phyloP scores from a whole-genome alignment of 1,284 basidiomycete genomes.

The Xerocomus nothofagi region DNA sequence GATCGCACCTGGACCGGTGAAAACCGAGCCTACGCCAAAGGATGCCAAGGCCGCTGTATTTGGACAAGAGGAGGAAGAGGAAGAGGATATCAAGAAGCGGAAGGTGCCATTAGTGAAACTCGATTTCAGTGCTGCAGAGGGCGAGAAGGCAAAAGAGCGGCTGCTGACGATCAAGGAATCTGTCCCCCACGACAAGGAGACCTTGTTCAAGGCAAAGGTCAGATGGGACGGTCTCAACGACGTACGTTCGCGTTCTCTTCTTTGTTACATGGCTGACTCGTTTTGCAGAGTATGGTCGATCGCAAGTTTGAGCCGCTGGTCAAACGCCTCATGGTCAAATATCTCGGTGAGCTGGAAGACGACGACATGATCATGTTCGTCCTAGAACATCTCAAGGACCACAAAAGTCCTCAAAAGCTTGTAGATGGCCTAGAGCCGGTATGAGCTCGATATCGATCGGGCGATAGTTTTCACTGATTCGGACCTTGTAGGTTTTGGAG shows the following conservation, averaged over 20 bases:
- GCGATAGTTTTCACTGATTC: conserved; percentile 3
- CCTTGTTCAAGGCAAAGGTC: conserved; percentile 76
- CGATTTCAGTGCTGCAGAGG: conserved; percentile 79
- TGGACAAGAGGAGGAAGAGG: conserved; percentile 78
- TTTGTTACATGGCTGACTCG: conserved; percentile 3
- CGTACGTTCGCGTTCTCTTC: conserved; percentile 51
- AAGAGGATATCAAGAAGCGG: conserved; percentile 74
- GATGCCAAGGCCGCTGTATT: conserved; percentile 64
- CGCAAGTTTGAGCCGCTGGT: conserved; percentile 80
- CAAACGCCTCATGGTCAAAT: conserved; percentile 76
- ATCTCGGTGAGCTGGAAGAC: conserved; percentile 84
- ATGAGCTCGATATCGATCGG: conserved; percentile 37
- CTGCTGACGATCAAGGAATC: conserved; percentile 71
- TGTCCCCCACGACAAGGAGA: conserved; percentile 71
- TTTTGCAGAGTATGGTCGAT: conserved; percentile 65
- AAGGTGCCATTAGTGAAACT: conserved; percentile 82
- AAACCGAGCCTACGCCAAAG: conserved; percentile 45
- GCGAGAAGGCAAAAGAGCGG: conserved; percentile 74
- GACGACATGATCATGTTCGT: conserved; percentile 90
- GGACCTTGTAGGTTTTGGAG: conserved; percentile 69
- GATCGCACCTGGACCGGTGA: conserved; percentile 48
- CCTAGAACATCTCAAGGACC: conserved; percentile 83
- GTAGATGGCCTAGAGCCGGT: conserved; percentile 87
- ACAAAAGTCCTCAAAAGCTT: conserved; percentile 77
- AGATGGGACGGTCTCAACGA: conserved; percentile 85